A percentile compares a stretch with the other conserved stretches of the same genome.
Evolutionary conservation across 148 eudicot genomes (phyloP).

Genomic region (Vaccinium vitisidaea): DNA sequence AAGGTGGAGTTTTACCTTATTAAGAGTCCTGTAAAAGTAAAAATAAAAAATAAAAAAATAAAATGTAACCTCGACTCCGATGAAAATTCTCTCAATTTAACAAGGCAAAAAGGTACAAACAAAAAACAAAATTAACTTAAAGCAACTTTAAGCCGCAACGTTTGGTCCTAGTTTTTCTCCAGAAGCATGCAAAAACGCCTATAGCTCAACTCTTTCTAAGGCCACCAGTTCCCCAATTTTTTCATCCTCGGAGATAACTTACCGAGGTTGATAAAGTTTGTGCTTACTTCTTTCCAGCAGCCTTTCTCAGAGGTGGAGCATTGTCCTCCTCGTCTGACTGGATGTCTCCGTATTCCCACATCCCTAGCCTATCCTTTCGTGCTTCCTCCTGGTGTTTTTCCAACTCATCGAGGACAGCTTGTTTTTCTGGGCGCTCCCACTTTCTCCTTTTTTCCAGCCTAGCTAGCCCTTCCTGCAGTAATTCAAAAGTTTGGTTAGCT

Average conservation of each 20-base stretch:
- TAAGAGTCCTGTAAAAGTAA: conserved; percentile 4
- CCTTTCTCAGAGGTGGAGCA: conserved; percentile 57
- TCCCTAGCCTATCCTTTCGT: conserved; percentile 52
- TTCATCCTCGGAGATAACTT: not conserved
- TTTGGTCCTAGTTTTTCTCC: not conserved
- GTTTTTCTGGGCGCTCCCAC: conserved; percentile 62
- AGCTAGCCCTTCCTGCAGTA: conserved; percentile 80
- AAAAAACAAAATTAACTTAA: conserved; percentile 7
- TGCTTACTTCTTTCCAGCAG: conserved; percentile 65
- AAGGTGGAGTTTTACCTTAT: conserved; percentile 9
- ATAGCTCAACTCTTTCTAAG: conserved; percentile 5
- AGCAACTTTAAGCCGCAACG: conserved; percentile 9
- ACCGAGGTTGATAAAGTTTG: not conserved
- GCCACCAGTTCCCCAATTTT: not conserved
- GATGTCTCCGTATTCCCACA: conserved; percentile 94
- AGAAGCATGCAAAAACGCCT: not conserved
- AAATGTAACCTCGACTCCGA: conserved; percentile 18
- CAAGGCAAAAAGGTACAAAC: not conserved
- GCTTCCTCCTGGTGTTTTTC: conserved; percentile 77
- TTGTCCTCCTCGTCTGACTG: conserved; percentile 93
- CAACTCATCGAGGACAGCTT: conserved; percentile 57
- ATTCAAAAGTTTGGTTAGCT: not conserved
- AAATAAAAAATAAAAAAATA: not conserved
- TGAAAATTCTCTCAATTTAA: conserved; percentile 10
- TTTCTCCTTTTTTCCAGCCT: conserved; percentile 73